Conservation (phyloP, 345 rosid genomes). For the Lumnitzera littorea region DNA sequence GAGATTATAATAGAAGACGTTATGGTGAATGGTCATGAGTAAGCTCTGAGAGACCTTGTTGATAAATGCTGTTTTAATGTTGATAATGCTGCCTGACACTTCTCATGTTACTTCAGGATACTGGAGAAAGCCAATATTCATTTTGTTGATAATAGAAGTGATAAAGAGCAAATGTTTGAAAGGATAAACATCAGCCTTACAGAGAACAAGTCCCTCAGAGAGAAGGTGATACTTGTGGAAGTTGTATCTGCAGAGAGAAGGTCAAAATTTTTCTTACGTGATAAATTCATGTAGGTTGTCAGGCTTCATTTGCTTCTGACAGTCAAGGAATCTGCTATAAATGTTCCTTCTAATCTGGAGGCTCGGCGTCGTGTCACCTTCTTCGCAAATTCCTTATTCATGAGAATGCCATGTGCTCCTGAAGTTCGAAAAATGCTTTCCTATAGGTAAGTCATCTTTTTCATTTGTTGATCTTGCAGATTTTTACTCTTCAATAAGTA, state of each 20-base stretch:
- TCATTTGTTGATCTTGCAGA: neutral
- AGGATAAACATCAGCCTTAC: constrained; percentile 35
- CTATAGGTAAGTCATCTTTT: constrained; percentile 47
- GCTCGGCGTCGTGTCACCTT: constrained; percentile 98
- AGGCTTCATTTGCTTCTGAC: constrained; percentile 80
- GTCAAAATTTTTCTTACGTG: neutral
- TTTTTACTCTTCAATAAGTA: too few species aligned
- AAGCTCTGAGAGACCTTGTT: constrained; percentile 31
- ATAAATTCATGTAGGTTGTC: constrained; percentile 37
- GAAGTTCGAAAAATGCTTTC: constrained; percentile 88
- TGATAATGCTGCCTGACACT: neutral
- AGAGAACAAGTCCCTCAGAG: constrained; percentile 34
- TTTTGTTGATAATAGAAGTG: constrained; percentile 13
- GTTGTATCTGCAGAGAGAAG: neutral
- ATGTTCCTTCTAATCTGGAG: constrained; percentile 88
- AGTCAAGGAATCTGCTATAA: constrained; percentile 92
- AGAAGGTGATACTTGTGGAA: constrained; percentile 47
- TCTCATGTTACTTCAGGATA: constrained; percentile 30
- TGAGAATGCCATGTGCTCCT: constrained; percentile 91
- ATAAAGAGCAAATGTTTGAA: constrained; percentile 66
- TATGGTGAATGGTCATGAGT: constrained; percentile 65
- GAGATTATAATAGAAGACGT: constrained; percentile 78
- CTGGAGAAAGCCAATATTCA: constrained; percentile 32
- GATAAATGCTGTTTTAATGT: constrained; percentile 7
- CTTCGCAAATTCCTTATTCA: constrained; percentile 93